Evolutionary conservation across 345 rosid genomes (phyloP).

Genomic region (Erodium maritimum): DNA sequence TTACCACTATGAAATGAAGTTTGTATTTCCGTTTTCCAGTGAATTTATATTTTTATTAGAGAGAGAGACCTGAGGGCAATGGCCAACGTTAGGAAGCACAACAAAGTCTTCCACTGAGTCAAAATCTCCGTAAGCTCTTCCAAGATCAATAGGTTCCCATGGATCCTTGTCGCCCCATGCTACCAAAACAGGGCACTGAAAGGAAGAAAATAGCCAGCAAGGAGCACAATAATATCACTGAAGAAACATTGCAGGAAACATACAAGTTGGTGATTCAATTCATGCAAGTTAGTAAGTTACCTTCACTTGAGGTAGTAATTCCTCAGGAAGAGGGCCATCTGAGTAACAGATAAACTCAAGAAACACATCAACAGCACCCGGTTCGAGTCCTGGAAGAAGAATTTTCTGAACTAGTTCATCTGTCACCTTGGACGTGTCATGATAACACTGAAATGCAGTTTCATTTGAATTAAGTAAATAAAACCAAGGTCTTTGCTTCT

Average conservation of each 20-base stretch:
- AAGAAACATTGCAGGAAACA: neutral
- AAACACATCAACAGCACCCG: conserved; percentile 80
- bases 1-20: neutral
- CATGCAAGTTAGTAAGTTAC: conserved; percentile 17
- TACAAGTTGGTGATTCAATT: neutral
- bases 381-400: conserved; percentile 82
- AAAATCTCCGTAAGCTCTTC: conserved; percentile 46
- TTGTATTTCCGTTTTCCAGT: neutral
- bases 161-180: conserved; percentile 99
- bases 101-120: conserved; percentile 62
- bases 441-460: conserved; percentile 53
- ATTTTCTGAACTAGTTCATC: conserved; percentile 76
- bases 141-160: conserved; percentile 82
- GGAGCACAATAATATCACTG: neutral
- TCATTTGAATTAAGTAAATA: no score
- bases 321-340: conserved; percentile 83
- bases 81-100: conserved; percentile 67
- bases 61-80: conserved; percentile 80
- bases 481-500: no score
- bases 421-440: conserved; percentile 71
- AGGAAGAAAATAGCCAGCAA: conserved; percentile 1
- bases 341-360: conserved; percentile 93
- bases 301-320: conserved; percentile 67
- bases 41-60: no score
- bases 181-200: conserved; percentile 73